Evolutionary conservation across 768 basidiomycete genomes (phyloP).

Genomic region (Coprinopsis strossmayeri): DNA sequence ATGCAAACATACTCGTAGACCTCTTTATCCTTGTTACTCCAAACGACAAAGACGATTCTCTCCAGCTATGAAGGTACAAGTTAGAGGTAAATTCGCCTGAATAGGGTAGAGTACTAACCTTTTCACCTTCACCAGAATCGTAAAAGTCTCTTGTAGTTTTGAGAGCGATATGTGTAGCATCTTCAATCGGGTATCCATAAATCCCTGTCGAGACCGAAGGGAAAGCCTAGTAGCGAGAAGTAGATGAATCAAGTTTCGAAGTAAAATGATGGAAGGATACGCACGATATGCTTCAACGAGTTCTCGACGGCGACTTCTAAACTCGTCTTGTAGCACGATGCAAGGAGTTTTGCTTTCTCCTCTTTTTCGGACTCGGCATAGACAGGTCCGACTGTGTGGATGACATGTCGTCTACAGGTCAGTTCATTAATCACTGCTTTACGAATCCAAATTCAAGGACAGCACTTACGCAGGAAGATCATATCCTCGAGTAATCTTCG

Average conservation of each 20-base stretch:
- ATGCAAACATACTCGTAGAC: constrained; percentile 54
- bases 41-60: constrained; percentile 70
- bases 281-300: constrained; percentile 56
- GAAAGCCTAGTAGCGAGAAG: constrained; percentile 58
- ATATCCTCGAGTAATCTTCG: constrained; percentile 78
- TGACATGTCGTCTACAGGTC: constrained; percentile 51
- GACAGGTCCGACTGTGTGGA: constrained; percentile 79
- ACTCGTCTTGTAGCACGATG: constrained; percentile 63
- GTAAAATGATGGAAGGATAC: too few species aligned
- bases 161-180: constrained; percentile 69
- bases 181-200: constrained; percentile 70
- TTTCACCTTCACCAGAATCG: constrained; percentile 43
- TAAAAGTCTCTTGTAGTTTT: constrained; percentile 48
- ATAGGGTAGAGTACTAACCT: constrained; percentile 22
- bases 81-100: too few species aligned
- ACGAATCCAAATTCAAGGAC: too few species aligned
- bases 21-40: constrained; percentile 53
- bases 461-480: constrained; percentile 64
- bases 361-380: constrained; percentile 39
- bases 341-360: constrained; percentile 45
- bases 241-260: too few species aligned
- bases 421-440: too few species aligned
- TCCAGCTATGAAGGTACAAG: too few species aligned
- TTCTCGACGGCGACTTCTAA: constrained; percentile 56
- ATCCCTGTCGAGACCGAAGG: constrained; percentile 75